Evolutionary conservation across 2,329 filamentous ascomycete species (phyloP).

Genomic region (Colletotrichum sp.): DNA sequence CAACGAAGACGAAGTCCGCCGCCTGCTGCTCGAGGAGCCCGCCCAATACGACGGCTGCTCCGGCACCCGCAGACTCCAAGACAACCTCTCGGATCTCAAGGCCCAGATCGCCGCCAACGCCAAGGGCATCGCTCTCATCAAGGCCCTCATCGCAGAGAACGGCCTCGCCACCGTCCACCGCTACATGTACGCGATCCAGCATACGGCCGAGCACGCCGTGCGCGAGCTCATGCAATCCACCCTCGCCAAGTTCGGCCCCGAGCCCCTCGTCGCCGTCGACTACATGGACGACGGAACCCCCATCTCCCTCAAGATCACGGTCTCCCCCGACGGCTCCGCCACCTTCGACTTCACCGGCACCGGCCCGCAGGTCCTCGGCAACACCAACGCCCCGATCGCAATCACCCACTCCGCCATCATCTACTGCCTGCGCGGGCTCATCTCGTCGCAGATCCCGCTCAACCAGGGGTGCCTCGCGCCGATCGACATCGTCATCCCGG

Average conservation of each 20-base stretch:
- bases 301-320: constrained; percentile 40
- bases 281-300: constrained; percentile 71
- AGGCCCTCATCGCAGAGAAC: constrained; percentile 77
- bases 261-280: constrained; percentile 72
- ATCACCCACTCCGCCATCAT: constrained; percentile 36
- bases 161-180: constrained; percentile 70
- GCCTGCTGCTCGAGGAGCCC: constrained; percentile 70
- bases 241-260: constrained; percentile 69
- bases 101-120: constrained; percentile 79
- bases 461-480: constrained; percentile 86
- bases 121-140: constrained; percentile 78
- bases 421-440: constrained; percentile 82
- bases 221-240: constrained; percentile 15
- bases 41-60: constrained; percentile 68
- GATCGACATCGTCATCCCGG: constrained; percentile 76
- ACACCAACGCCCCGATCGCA: constrained; percentile 34
- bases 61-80: constrained; percentile 73
- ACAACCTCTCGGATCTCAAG: constrained; percentile 78
- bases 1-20: constrained; percentile 74
- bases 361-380: constrained; percentile 54
- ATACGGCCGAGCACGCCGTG: constrained; percentile 20
- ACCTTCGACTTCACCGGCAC: constrained; percentile 58
- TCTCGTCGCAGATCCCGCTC: constrained; percentile 81
- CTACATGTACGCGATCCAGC: constrained; percentile 23
- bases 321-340: constrained; percentile 72